phyloP scores from a whole-genome alignment of 2,329 filamentous ascomycete genomes.

The Colletotrichum spinosum region DNA sequence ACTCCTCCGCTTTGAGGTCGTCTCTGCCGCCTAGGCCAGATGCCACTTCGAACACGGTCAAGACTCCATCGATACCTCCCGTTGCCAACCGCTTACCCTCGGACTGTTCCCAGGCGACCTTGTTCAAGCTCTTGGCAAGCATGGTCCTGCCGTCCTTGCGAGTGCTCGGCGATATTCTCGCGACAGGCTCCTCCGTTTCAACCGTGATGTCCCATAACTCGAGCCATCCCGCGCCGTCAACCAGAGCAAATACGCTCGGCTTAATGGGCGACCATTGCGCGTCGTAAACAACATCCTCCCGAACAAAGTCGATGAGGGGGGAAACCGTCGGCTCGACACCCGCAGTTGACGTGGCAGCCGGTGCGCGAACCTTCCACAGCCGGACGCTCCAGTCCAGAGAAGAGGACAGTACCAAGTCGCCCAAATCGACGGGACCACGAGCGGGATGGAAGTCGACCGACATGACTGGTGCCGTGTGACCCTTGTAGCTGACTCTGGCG shows the following conservation, averaged over 20 bases:
- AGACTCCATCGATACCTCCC: conserved; percentile 89
- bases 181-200: conserved; percentile 91
- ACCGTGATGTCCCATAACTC: conserved; percentile 96
- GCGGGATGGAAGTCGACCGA: conserved; percentile 95
- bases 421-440: conserved; percentile 90
- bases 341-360: conserved; percentile 76
- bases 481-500: conserved; percentile 85
- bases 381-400: conserved; percentile 98
- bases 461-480: conserved; percentile 95
- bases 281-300: conserved; percentile 97
- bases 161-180: conserved; percentile 78
- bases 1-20: conserved; percentile 85
- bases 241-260: conserved; percentile 92
- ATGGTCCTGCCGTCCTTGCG: conserved; percentile 74
- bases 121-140: conserved; percentile 90
- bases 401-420: conserved; percentile 91
- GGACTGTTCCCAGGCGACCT: conserved; percentile 90
- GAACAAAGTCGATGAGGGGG: conserved; percentile 88
- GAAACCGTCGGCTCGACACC: conserved; percentile 67
- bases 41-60: conserved; percentile 94
- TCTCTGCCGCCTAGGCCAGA: conserved; percentile 86
- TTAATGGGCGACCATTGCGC: conserved; percentile 95
- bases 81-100: conserved; percentile 90
- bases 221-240: conserved; percentile 91
- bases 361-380: conserved; percentile 92